These are phyloP conservation scores for Flaveria robusta DNA, from an alignment of 129 eudicot genomes.

Conservation along the genomic window DNA sequence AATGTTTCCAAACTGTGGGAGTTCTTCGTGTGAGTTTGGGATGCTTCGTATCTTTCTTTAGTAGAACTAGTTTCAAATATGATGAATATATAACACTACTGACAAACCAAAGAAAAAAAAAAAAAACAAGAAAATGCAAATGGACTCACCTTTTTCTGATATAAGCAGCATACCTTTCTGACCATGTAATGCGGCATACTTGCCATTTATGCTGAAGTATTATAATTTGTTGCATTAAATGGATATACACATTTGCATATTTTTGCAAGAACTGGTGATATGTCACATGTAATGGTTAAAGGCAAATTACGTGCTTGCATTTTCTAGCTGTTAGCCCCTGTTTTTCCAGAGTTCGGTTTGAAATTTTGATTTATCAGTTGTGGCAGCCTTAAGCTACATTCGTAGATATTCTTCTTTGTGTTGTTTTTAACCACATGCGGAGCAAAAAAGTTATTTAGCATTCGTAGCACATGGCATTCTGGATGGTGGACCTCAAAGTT, in stretches of 20 bases:
- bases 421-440: constrained; percentile 71
- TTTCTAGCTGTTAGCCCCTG: not conserved
- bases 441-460: constrained; percentile 55
- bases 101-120: too few species aligned
- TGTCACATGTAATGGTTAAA: not conserved
- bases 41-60: constrained; percentile 79
- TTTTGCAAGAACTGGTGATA: not conserved
- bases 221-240: not conserved
- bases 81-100: not conserved
- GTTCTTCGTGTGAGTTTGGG: constrained; percentile 95
- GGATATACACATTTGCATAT: constrained; percentile 7
- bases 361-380: not conserved
- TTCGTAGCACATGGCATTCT: constrained; percentile 82
- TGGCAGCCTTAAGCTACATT: constrained; percentile 50
- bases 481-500: constrained; percentile 77
- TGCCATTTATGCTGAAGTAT: not conserved
- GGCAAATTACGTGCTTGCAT: not conserved
- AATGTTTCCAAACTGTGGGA: constrained; percentile 82
- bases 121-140: not conserved
- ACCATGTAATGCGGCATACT: not conserved
- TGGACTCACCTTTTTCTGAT: not conserved
- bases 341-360: not conserved
- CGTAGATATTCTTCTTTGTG: constrained; percentile 76
- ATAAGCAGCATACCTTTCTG: not conserved
- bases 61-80: not conserved